phyloP scores from a whole-genome alignment of 106 monocot genomes.

The Narthecium ossifragum region DNA sequence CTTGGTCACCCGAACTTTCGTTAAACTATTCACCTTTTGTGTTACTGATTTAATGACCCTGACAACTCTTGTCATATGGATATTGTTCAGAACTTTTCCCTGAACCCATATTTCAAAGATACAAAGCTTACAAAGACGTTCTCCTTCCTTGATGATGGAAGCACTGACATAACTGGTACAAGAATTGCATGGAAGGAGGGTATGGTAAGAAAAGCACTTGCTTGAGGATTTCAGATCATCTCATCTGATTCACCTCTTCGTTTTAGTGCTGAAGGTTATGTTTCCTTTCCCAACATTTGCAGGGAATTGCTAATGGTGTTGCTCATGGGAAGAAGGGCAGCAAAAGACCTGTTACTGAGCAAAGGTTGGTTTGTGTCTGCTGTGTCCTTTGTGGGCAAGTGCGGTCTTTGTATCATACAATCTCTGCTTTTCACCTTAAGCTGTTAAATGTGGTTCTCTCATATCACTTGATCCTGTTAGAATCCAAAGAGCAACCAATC shows the following conservation, averaged over 20 bases:
- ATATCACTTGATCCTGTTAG: too few relatives aligned
- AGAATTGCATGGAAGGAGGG: constrained; percentile 87
- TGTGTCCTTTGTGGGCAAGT: too few relatives aligned
- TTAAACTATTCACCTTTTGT: too few relatives aligned
- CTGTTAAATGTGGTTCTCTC: too few relatives aligned
- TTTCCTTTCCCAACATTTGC: neutral
- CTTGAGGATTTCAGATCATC: neutral
- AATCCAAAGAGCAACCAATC: too few relatives aligned
- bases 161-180: constrained; percentile 53
- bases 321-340: constrained; percentile 41
- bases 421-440: too few relatives aligned
- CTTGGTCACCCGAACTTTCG: too few relatives aligned
- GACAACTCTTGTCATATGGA: too few relatives aligned
- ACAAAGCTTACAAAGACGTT: constrained; percentile 62
- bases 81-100: constrained; percentile 49
- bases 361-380: constrained; percentile 42
- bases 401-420: too few relatives aligned
- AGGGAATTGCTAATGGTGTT: constrained; percentile 56
- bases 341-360: constrained; percentile 47
- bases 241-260: neutral
- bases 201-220: constrained; percentile 33
- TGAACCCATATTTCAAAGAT: constrained; percentile 80
- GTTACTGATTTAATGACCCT: too few relatives aligned
- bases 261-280: neutral
- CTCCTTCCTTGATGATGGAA: constrained; percentile 59